Percentiles rank a stretch among this genome's conserved stretches.
Conservation (phyloP, 1,284 basidiomycete genomes). For the Abortiporus biennis region DNA sequence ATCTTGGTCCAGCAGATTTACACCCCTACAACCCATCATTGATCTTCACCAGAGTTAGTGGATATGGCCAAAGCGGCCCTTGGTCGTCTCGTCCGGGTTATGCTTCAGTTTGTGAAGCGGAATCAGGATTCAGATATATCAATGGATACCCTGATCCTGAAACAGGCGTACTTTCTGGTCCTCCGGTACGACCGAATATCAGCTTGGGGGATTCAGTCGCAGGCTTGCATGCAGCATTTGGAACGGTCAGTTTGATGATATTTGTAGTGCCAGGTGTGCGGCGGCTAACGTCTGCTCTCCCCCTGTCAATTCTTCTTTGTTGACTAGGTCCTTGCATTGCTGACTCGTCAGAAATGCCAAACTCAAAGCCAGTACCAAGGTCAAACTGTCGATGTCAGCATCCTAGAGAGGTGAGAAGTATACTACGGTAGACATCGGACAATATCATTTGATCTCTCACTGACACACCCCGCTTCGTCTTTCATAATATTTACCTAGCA, state of each 20-base stretch:
- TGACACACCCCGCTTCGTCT: conserved; percentile 1
- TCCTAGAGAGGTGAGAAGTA: conserved; percentile 54
- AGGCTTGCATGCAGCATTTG: conserved; percentile 66
- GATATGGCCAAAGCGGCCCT: conserved; percentile 68
- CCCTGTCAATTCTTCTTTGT: neutral
- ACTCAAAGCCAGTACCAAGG: conserved; percentile 34
- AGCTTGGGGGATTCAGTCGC: conserved; percentile 67
- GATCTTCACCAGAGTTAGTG: conserved; percentile 68
- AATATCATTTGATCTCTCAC: too few species aligned
- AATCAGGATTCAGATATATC: conserved; percentile 67
- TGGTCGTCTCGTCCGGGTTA: conserved; percentile 66
- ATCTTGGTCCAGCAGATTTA: conserved; percentile 49
- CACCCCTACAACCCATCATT: conserved; percentile 54
- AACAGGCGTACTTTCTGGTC: conserved; percentile 47
- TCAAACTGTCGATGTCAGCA: conserved; percentile 67
- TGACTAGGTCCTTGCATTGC: conserved; percentile 62
- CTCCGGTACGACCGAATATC: conserved; percentile 65
- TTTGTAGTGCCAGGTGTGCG: neutral
- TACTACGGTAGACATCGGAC: neutral
- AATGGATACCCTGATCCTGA: conserved; percentile 55
- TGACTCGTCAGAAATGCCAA: conserved; percentile 40
- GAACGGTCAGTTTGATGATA: conserved; percentile 39
- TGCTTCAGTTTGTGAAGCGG: conserved; percentile 69
- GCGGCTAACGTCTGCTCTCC: too few species aligned
- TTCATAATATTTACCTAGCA: conserved; percentile 32